Evolutionary conservation across 2,329 filamentous ascomycete genomes (phyloP), one percentile per base, ranked within the genome.

Genomic region (Ophiostoma quercus): DNA sequence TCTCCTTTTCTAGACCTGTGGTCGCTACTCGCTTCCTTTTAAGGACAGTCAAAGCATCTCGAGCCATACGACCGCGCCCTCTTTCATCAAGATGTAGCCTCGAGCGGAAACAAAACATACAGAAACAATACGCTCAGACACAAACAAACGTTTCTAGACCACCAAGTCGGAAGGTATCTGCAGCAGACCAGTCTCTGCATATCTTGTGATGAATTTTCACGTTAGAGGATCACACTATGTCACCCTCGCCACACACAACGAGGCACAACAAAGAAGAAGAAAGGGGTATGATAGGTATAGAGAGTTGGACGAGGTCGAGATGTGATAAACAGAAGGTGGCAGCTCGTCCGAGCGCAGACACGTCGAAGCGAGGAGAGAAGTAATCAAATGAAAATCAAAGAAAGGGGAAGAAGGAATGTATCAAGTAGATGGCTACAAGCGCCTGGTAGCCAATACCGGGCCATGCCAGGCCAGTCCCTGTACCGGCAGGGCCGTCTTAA

Each of bases 81-180:
- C 12, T 57, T 57, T 14, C 7, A 12, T 1, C 0, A 3, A 4
- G 51, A 29, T 25, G 11, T 12, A 57, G 9, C n/a, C 51, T 25
- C 4, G 22, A 9, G 8, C 3, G n/a, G 51, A 57, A 57, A 57
- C 22, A 57, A 57, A 57, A 57, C n/a, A 47, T n/a, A 12, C 5
- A 25, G 51, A 57, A 57, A 57, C 51, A 57, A 57, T 57, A 57
- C 51, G 51, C 51, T 57, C 51, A 57, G 51, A 57, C 51, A 14
- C 8, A 57, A 57, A 57, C 51, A 57, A 25, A 14, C 11, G 0
- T 57, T 12, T 57, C 8, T 57, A 9, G 7, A 57, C 43, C n/a
- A n/a, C 43, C 19, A 47, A 5, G 6, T 47, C 16, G 16, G 43
- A 16, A 47, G 16, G 43, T n/a, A 5, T 47, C 12, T 47, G 19